Percentiles rank a stretch among this genome's conserved stretches.
Conservation (phyloP, 106 monocot genomes). For the Cymbidium sinense region DNA sequence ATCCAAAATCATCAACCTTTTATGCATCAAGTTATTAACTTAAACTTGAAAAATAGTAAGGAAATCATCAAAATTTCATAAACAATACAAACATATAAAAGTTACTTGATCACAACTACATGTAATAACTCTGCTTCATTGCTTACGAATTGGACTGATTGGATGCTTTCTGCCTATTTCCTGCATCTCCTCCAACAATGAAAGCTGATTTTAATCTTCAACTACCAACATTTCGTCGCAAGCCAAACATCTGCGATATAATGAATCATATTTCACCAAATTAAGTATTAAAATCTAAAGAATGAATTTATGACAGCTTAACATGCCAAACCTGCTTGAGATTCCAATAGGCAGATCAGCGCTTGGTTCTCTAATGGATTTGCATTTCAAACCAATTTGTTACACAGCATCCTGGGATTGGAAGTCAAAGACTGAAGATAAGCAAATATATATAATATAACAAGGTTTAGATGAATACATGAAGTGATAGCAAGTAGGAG, state of each 20-base stretch:
- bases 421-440: background rate
- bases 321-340: conserved; percentile 1
- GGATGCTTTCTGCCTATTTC: conserved; percentile 5
- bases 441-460: background rate
- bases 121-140: background rate
- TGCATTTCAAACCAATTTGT: background rate
- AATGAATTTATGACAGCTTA: background rate
- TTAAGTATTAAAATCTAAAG: background rate
- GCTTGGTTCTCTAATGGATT: background rate
- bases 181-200: conserved; percentile 1
- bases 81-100: background rate
- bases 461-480: no score
- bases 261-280: background rate
- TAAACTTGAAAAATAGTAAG: background rate
- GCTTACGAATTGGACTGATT: conserved; percentile 4
- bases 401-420: background rate
- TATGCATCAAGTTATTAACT: background rate
- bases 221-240: background rate
- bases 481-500: no score
- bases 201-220: background rate
- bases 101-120: background rate
- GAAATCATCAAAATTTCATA: background rate
- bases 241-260: background rate
- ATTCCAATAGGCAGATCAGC: background rate
- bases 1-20: background rate